Evolutionary conservation across 192 early-diverging fungal species (phyloP), one percentile per base, ranked within the genome.

Genomic region (Backusella tarrabulga): DNA sequence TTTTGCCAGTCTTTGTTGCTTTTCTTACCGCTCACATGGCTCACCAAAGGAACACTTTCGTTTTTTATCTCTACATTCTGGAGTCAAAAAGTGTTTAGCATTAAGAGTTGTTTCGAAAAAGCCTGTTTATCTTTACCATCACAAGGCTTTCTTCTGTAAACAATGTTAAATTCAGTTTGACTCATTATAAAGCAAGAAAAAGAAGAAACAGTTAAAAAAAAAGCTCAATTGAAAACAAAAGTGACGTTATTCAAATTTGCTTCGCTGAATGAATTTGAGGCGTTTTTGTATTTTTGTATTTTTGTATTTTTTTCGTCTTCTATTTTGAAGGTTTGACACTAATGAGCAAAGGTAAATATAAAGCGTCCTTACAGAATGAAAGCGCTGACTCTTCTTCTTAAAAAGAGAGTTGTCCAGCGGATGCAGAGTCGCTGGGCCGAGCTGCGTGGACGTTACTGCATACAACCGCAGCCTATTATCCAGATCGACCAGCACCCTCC

Each of bases 361-460:
- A 6, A 44, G 4, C 32, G 42, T 12, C n/a, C 23, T 56, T n/a
- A 9, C 54, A 21, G 1, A n/a, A 56, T 6, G 1, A 44, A 17
- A 44, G 42, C 5, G 12, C 42, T 0, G 4, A 44, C 46, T 50
- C 46, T 26, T 29, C 12, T 29, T 12, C 26, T 23, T 60, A 60
- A 23, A 12, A 19, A 60, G 69, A 81, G 41, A 88, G 90, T 41
- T 97, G 96, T 80, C 96, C 96, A 15, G 90, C 95, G 0, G 96
- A 99, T 83, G 90, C 90, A 4, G 84, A 88, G 69, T 84, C 86
- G 32, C 91, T 99, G 19, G 98, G 98, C 29, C 84, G 88, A 4
- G 88, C 95, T n/a, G 96, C 96, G 0, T 99, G 98, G 98, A 98
- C 97, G 4, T 96, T 98, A 72, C 86, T 99, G 67, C 98, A 99